phyloP scores from a whole-genome alignment of 2,329 filamentous ascomycete genomes.

The Aureobasidium melanogenum region DNA sequence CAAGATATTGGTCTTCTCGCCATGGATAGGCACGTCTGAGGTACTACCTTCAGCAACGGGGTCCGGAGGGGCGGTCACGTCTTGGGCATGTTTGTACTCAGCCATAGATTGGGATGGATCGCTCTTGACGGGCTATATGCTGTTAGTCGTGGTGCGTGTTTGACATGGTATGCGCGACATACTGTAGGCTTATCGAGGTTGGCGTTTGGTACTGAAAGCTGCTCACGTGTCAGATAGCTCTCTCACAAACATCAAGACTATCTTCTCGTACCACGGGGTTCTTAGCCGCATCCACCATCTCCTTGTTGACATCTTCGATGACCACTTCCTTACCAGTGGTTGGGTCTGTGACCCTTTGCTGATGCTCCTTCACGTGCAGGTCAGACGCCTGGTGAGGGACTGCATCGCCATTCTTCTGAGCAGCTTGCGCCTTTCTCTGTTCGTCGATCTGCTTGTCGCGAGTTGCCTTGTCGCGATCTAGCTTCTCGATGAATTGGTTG shows the following conservation, averaged over 20 bases:
- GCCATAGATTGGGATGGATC: slow-evolving; percentile 61
- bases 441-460: slow-evolving; percentile 65
- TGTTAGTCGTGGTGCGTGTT: neutral
- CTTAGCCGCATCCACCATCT: slow-evolving; percentile 60
- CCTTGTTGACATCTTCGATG: slow-evolving; percentile 71
- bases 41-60: slow-evolving; percentile 74
- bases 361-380: slow-evolving; percentile 36
- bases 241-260: neutral
- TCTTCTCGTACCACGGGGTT: slow-evolving; percentile 53
- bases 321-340: slow-evolving; percentile 78
- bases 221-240: slow-evolving; percentile 10
- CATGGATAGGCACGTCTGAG: slow-evolving; percentile 88
- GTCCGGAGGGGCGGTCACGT: slow-evolving; percentile 83
- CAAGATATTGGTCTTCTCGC: slow-evolving; percentile 91
- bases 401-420: slow-evolving; percentile 23
- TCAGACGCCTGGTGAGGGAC: slow-evolving; percentile 35
- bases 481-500: slow-evolving; percentile 67
- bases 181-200: slow-evolving; percentile 69
- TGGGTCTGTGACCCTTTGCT: slow-evolving; percentile 69
- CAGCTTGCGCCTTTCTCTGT: slow-evolving; percentile 29
- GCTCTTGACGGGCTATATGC: slow-evolving; percentile 53
- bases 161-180: slow-evolving; percentile 19
- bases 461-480: slow-evolving; percentile 70
- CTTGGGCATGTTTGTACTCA: slow-evolving; percentile 78
- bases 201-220: slow-evolving; percentile 81